These are phyloP conservation scores for Paralagenidium karlingii DNA, from an alignment of 352 stramenopile species.

Conservation along the genomic window DNA sequence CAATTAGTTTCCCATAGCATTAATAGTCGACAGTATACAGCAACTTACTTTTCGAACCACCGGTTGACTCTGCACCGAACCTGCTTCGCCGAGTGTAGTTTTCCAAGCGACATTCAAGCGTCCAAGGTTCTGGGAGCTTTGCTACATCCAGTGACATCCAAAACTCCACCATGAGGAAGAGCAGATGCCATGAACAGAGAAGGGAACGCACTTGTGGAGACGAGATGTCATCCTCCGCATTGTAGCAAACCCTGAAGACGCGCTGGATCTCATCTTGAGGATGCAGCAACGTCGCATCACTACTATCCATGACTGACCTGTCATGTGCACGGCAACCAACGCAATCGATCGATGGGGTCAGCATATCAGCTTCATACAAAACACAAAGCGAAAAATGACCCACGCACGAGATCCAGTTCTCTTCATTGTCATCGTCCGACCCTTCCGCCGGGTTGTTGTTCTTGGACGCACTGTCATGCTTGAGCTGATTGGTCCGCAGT, in stretches of 20 bases:
- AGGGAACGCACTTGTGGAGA: no score
- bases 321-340: no score
- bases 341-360: no score
- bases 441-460: slow-evolving; percentile 2
- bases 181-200: no score
- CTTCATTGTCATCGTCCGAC: slow-evolving; percentile 1
- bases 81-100: slow-evolving; percentile 64
- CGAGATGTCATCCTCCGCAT: neutral
- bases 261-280: slow-evolving; percentile 71
- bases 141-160: no score
- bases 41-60: slow-evolving; percentile 64
- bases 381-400: no score
- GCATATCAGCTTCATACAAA: no score
- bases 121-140: slow-evolving; percentile 52
- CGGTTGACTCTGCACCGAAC: slow-evolving; percentile 66
- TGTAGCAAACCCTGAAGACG: slow-evolving; percentile 25
- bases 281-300: slow-evolving; percentile 60
- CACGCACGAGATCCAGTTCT: slow-evolving; percentile 6
- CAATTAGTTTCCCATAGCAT: neutral
- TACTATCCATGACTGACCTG: no score
- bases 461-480: neutral
- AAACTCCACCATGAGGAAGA: no score
- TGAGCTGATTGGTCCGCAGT: slow-evolving; percentile 5
- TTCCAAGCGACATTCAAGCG: slow-evolving; percentile 77
- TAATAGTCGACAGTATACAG: neutral